Base-by-base conservation (phyloP, 2,329 filamentous ascomycete species). In the Aureobasidium sp. region DNA sequence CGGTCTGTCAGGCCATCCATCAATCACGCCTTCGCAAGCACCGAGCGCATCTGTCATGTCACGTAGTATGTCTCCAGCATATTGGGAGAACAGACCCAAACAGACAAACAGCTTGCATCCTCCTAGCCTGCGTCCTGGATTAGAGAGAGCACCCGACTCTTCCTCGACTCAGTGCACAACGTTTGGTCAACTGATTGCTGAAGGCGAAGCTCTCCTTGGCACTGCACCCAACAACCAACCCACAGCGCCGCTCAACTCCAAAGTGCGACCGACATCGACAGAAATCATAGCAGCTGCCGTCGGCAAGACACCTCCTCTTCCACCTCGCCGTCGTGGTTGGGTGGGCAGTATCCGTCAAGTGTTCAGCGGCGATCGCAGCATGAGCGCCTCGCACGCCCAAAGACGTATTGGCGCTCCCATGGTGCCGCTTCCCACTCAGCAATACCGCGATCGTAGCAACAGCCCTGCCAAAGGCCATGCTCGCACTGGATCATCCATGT, bases 281-380 rank as follows among this genome's bases (percentile, higher is more conserved):
- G 40, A 61, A 15, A 45, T 61, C 15, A 40, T 61, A 8, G 43
- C 57, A 29, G 45, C 38, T 10, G 61, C 55, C 25, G 55, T 57
- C 3, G 45, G 51, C 2, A 42, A 55, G 21, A 55, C 50, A 9
- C 45, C 59, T 2, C 47, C 61, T 8, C 45, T 47, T 4, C 58
- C 61, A 9, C 51, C 49, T 10, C 33, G 61, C 2, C 50, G 58
- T 6, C 54, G 62, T 37, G 68, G 70, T 17, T 68, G 67, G 64
- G 67, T 73, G 61, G 71, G 71, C 59, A 69, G 66, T 40, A 62
- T 73, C 1, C 67, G 69, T 9, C 67, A 58, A 49, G 55, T 58
- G 4, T 67, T 67, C 5, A 66, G 66, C 13, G 61, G 62, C 21
- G 69, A 71, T 2, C 66, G 69, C 21, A 68, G 64, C 62, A 68